Evolutionary conservation across 345 rosid genomes (phyloP).

Genomic region (Linum trigynum): DNA sequence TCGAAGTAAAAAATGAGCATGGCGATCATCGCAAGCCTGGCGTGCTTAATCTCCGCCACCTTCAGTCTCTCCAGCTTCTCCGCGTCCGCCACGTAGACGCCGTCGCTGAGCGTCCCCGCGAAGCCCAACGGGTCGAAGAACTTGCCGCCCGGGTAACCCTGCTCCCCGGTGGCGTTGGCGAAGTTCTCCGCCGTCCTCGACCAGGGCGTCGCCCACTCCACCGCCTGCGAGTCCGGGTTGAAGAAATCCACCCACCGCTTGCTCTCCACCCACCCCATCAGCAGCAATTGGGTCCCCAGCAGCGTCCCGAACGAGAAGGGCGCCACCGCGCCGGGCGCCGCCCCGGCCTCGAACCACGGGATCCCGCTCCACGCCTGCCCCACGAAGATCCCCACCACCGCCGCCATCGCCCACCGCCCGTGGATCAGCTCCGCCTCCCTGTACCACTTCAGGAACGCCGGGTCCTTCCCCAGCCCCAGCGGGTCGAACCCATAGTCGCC

Average conservation of each 20-base stretch:
- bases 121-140: conserved; percentile 82
- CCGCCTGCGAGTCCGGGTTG: conserved; percentile 85
- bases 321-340: conserved; percentile 75
- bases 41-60: conserved; percentile 93
- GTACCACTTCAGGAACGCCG: conserved; percentile 95
- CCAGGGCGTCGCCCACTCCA: conserved; percentile 99
- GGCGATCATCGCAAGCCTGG: conserved; percentile 89
- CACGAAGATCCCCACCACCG: conserved; percentile 76
- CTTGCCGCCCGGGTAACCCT: conserved; percentile 95
- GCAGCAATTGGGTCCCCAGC: conserved; percentile 74
- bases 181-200: conserved; percentile 83
- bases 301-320: conserved; percentile 88
- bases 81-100: conserved; percentile 60
- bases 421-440: conserved; percentile 97
- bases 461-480: conserved; percentile 87
- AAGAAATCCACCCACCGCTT: conserved; percentile 98
- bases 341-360: conserved; percentile 97
- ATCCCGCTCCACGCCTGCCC: conserved; percentile 98
- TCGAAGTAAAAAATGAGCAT: conserved; percentile 94
- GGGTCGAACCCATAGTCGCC: conserved; percentile 97
- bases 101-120: conserved; percentile 56
- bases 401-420: conserved; percentile 95
- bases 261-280: conserved; percentile 99
- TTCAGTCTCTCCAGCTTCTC: conserved; percentile 86
- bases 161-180: conserved; percentile 77